phyloP scores from a whole-genome alignment of 352 stramenopile species.

The Globisporangium nodosum region DNA sequence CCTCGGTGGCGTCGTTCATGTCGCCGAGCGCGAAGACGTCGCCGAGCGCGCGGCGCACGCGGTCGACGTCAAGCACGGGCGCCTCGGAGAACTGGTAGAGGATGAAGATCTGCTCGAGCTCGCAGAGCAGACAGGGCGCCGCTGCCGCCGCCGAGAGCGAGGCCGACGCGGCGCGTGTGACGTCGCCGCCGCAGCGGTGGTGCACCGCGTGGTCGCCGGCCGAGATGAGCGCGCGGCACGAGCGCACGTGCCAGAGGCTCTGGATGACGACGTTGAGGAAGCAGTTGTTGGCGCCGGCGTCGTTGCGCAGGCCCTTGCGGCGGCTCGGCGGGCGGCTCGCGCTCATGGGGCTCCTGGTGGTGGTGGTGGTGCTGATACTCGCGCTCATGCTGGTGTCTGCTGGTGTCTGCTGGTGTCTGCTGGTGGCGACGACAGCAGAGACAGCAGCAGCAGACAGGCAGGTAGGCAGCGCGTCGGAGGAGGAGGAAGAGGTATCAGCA shows the following conservation, averaged over 20 bases:
- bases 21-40: constrained; percentile 65
- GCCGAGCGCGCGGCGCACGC: constrained; percentile 58
- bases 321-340: constrained; percentile 21
- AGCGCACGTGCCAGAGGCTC: constrained; percentile 87
- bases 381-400: too few relatives aligned
- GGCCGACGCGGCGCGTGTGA: constrained; percentile 18
- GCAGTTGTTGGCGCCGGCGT: constrained; percentile 85
- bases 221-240: constrained; percentile 74
- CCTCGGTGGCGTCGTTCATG: constrained; percentile 86
- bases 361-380: too few relatives aligned
- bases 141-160: neutral
- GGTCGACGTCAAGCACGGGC: constrained; percentile 65
- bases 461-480: too few relatives aligned
- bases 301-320: constrained; percentile 81
- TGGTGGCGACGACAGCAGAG: too few relatives aligned
- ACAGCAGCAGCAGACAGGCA: too few relatives aligned
- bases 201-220: constrained; percentile 75
- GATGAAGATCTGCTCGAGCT: constrained; percentile 83
- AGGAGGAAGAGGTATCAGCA: too few relatives aligned
- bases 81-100: constrained; percentile 82
- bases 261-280: constrained; percentile 91
- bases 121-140: constrained; percentile 62
- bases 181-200: constrained; percentile 45
- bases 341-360: too few relatives aligned
- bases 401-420: too few relatives aligned